A percentile compares a stretch with the other conserved stretches of the same genome.
phyloP scores from a whole-genome alignment of 495 filamentous ascomycete species.

The Aspergillus haitiensis region DNA sequence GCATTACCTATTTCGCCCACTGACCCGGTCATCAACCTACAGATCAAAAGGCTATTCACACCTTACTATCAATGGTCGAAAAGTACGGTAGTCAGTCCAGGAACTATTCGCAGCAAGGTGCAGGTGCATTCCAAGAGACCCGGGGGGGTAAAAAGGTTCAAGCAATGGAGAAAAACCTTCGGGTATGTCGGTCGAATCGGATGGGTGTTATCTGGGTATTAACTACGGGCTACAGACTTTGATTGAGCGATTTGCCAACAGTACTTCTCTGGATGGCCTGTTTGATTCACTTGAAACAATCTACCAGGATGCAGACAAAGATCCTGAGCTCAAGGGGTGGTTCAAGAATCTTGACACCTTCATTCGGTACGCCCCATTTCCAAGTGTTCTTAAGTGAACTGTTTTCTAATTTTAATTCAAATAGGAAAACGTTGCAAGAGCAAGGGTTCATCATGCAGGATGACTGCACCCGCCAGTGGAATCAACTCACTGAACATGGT shows the following conservation, averaged over 20 bases:
- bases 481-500: constrained; percentile 79
- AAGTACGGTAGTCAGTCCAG: constrained; percentile 78
- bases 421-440: constrained; percentile 71
- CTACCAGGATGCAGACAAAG: constrained; percentile 86
- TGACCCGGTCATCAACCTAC: neutral
- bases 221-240: constrained; percentile 61
- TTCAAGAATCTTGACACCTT: constrained; percentile 77
- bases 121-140: constrained; percentile 68
- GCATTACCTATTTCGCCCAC: neutral
- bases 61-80: constrained; percentile 79
- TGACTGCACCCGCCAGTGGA: constrained; percentile 77
- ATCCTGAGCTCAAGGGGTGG: constrained; percentile 86
- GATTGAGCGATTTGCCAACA: constrained; percentile 94
- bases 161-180: constrained; percentile 76
- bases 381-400: neutral
- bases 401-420: constrained; percentile 3
- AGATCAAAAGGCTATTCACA: constrained; percentile 85
- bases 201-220: constrained; percentile 20
- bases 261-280: constrained; percentile 82
- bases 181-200: constrained; percentile 47
- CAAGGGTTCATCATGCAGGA: constrained; percentile 91
- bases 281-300: constrained; percentile 83
- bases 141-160: constrained; percentile 59
- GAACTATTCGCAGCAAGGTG: constrained; percentile 59
- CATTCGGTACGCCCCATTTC: constrained; percentile 53